Base-by-base conservation (phyloP, 2,329 filamentous ascomycete genomes). In the Cercospora nicotianae region DNA sequence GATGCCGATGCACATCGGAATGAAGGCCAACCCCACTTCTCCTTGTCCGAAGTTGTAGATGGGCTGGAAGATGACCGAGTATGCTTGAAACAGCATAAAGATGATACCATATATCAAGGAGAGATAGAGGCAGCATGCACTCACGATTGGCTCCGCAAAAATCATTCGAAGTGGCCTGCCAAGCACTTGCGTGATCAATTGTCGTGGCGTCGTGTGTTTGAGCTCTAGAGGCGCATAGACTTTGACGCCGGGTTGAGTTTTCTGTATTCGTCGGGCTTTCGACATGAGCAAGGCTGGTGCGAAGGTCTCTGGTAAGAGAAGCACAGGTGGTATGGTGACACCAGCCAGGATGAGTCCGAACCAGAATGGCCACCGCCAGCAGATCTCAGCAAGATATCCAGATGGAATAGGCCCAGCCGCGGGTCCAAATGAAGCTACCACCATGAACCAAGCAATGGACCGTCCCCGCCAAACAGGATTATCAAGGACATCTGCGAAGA, bases 141-240 rank as follows among this genome's bases (percentile, higher is more conserved):
- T 83, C 5, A 93, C 90, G 60, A 93, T 90, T 55, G 89, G 87
- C 75, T 94, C 91, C 33, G 84, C 87, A 59, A 76, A 73, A 2
- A 91, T 80, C 90, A 93, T 93, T 28, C 88, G 84, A 3, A 92
- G 77, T 0, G 91, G 91, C 0, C 91, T 82, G 1, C 87, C 88
- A 33, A 93, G 80, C 0, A 91, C 89, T 30, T 89, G 86, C 1
- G 84, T 87, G n/a, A 88, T 77, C 60, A 91, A 83, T 71, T 89
- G 85, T 48, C 80, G 82, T n/a, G 87, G 79, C 20, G 82, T 83
- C 23, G 85, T 83, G 58, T 83, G 81, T 73, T 91, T 87, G 18
- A 91, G 78, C 74, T 91, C 89, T 67, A 87, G 83, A 0, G 86
- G 84, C 1, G 89, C 85, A 65, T 87, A 81, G 59, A 87, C 83